phyloP scores from a whole-genome alignment of 2,329 filamentous ascomycete species.

The Onygena corvina region DNA sequence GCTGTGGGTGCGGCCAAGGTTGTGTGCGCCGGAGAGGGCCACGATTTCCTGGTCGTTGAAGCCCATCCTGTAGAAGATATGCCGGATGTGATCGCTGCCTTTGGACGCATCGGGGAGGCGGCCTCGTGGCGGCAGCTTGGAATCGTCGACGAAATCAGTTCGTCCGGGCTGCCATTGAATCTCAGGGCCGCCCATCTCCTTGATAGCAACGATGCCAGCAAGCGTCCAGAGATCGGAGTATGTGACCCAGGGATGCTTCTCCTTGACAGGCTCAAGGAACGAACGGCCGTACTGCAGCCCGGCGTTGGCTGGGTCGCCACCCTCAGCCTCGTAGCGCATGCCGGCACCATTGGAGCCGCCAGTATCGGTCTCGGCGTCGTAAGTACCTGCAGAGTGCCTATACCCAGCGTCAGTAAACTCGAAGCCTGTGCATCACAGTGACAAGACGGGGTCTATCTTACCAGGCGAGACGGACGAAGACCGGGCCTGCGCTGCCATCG shows the following conservation, averaged over 20 bases:
- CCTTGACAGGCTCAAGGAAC: conserved; percentile 52
- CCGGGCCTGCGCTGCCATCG: conserved; percentile 52
- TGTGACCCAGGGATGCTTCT: conserved; percentile 49
- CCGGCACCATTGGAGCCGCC: conserved; percentile 54
- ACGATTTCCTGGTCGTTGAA: conserved; percentile 51
- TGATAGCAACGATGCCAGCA: conserved; percentile 47
- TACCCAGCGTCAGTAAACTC: background rate
- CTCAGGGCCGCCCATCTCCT: conserved; percentile 48
- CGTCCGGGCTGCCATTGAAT: conserved; percentile 47
- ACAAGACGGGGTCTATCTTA: conserved; percentile 23
- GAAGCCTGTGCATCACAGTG: background rate
- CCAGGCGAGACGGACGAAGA: conserved; percentile 53
- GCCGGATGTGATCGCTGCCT: conserved; percentile 44
- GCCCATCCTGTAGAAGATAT: conserved; percentile 49
- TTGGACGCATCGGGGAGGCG: conserved; percentile 44
- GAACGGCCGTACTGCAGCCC: conserved; percentile 52
- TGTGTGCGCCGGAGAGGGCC: conserved; percentile 45
- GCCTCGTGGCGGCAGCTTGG: conserved; percentile 47
- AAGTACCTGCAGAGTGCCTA: conserved; percentile 54
- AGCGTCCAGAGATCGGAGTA: conserved; percentile 56
- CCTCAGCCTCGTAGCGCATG: conserved; percentile 54
- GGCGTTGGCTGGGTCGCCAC: conserved; percentile 53
- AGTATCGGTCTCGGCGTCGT: conserved; percentile 47
- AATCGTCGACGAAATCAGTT: conserved; percentile 51
- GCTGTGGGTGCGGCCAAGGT: conserved; percentile 44